These are phyloP conservation scores for Omphalea diandra DNA, from an alignment of 441 rosid species.

Conservation along the genomic window DNA sequence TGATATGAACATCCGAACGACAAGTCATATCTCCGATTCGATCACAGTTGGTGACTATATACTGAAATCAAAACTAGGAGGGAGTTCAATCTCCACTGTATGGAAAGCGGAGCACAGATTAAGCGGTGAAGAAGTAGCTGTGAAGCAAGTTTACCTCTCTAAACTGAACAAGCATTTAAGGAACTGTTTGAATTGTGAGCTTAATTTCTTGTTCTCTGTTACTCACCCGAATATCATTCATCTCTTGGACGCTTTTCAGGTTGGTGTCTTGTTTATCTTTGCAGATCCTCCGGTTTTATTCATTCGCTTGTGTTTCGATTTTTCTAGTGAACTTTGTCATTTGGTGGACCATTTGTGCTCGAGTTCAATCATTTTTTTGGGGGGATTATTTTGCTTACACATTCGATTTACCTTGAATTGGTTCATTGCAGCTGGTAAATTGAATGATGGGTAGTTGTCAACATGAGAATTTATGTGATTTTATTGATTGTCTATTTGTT, in stretches of 20 bases:
- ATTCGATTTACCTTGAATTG: not conserved
- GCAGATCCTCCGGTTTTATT: not conserved
- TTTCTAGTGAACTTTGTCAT: not conserved
- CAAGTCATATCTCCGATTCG: constrained; percentile 7
- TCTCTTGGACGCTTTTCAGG: constrained; percentile 42
- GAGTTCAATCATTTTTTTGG: not conserved
- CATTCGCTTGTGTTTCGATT: not conserved
- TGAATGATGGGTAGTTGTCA: not conserved
- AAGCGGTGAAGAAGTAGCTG: constrained; percentile 47
- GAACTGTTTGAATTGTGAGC: constrained; percentile 47
- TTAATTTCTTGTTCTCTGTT: constrained; percentile 52
- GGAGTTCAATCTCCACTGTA: constrained; percentile 41
- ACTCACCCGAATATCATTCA: constrained; percentile 61
- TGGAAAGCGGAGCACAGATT: constrained; percentile 48
- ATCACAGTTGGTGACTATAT: constrained; percentile 30
- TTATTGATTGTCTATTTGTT: not conserved
- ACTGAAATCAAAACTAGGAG: constrained; percentile 48
- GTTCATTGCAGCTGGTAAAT: not conserved
- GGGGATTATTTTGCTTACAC: not conserved
- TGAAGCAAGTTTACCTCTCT: constrained; percentile 57
- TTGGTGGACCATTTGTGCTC: not conserved
- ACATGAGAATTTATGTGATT: not conserved
- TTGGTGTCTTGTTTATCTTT: constrained; percentile 1
- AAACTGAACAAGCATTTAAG: constrained; percentile 47
- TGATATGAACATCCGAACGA: constrained; percentile 17